Conservation (phyloP, 176 grass and related monocot genomes). For the Leersia perrieri region DNA sequence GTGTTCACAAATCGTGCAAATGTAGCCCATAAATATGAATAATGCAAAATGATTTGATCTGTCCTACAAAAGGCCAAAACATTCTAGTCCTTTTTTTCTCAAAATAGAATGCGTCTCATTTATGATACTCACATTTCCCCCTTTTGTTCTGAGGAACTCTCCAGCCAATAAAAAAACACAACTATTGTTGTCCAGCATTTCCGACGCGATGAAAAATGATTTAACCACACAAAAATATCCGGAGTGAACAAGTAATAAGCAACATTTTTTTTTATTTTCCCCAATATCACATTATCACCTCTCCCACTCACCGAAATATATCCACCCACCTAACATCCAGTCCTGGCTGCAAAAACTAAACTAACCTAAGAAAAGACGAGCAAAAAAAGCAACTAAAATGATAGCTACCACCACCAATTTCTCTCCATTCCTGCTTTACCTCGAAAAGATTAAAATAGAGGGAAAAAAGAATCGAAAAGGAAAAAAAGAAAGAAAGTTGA, state of each 20-base stretch:
- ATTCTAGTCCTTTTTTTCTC: neutral
- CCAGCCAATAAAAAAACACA: neutral
- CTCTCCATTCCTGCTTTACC: conserved; percentile 31
- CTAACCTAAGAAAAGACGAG: neutral
- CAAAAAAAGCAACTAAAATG: conserved; percentile 42
- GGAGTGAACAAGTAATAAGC: neutral
- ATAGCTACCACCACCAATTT: conserved; percentile 35
- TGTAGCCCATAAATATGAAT: neutral
- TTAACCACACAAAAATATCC: neutral
- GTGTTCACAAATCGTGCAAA: neutral
- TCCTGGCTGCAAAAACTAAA: conserved; percentile 36
- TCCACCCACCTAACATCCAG: conserved; percentile 42
- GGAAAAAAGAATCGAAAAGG: conserved; percentile 2
- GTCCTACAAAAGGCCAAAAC: neutral
- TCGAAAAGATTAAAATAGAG: conserved; percentile 41
- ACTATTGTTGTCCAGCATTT: neutral
- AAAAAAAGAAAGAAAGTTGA: neutral
- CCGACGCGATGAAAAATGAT: neutral
- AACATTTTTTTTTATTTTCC: conserved; percentile 44
- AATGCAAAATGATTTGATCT: neutral
- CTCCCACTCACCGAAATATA: conserved; percentile 17
- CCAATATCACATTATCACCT: conserved; percentile 7
- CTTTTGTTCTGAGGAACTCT: neutral
- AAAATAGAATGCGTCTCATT: neutral
- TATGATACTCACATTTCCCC: neutral